Base-by-base conservation (phyloP, 1,139 yeast genomes). In the Hyphopichia buzzinii region DNA sequence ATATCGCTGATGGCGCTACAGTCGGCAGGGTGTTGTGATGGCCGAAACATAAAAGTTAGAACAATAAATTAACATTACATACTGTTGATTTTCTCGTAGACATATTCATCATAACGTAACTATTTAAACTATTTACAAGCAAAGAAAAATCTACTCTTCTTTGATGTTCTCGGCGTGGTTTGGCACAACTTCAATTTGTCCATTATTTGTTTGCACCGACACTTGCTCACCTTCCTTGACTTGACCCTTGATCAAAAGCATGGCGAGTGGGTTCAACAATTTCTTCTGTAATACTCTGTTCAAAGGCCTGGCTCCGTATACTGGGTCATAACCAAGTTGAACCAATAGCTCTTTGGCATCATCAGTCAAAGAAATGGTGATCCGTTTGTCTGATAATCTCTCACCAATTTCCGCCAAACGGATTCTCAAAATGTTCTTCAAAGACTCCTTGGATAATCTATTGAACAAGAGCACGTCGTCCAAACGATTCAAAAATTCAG, bases 261-360 rank as follows among this genome's bases (percentile, higher is more conserved):
- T 73, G 1, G 97, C 95, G 74, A 92, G 74, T 25, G 97, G 96
- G 55, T 90, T 89, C 59, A 92, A 70, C 14, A 92, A 58, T 47
- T 74, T 67, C 67, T 84, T 87, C 57, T 88, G 96, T 42, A 92
- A 79, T 27, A 89, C 76, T 50, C 98, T 77, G 68, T 92, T 92
- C 56, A 92, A 74, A 6, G 98, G 98, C 56, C 98, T 78, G 1
- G 98, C 98, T 48, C 98, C 98, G 54, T 90, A 92, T 30, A 81
- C 60, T 23, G 88, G 88, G 54, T 90, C 97, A 57, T 90, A 92
- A 3, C 98, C 98, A 47, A 84, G 67, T 26, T 83, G 81, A 4
- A 90, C 82, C 30, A 92, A 68, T 82, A 92, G 81, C 11, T 70
- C 73, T 59, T 84, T 87, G 3, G 94, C 94, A 10, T 72, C 77